A percentile compares a stretch with the other conserved stretches of the same genome.
phyloP scores from a whole-genome alignment of 139 green algal species.

The Chlorella vulgaris region DNA sequence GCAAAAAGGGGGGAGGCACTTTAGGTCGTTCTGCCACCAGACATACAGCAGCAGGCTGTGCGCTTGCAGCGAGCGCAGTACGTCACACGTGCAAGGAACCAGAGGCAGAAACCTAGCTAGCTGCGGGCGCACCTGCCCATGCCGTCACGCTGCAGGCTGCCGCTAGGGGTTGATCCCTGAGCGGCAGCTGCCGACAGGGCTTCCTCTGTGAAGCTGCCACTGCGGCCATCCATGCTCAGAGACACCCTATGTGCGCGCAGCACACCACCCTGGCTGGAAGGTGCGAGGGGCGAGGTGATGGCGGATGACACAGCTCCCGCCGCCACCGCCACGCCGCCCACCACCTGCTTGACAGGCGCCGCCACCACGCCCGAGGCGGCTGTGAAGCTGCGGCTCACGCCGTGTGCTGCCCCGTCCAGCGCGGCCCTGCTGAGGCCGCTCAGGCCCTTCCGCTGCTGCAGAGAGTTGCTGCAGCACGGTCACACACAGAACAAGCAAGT shows the following conservation, averaged over 20 bases:
- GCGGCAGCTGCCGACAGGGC: too few relatives aligned
- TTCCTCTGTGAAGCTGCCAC: background rate
- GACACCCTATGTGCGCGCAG: background rate
- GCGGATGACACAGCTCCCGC: too few relatives aligned
- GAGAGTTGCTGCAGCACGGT: background rate
- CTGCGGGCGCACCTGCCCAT: conserved; percentile 1
- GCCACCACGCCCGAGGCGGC: conserved; percentile 1
- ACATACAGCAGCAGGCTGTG: too few relatives aligned
- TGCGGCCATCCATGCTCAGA: background rate
- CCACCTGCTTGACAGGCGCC: conserved; percentile 11
- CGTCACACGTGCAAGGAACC: background rate
- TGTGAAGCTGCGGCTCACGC: conserved; percentile 11
- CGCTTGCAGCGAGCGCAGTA: too few relatives aligned
- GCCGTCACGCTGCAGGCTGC: background rate
- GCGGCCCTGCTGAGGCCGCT: conserved; percentile 17
- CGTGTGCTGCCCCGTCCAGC: background rate
- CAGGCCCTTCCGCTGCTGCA: background rate
- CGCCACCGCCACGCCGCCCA: too few relatives aligned
- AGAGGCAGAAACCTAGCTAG: too few relatives aligned
- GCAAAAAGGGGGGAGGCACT: too few relatives aligned
- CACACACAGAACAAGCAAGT: background rate
- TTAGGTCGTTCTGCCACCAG: too few relatives aligned
- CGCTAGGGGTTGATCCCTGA: too few relatives aligned
- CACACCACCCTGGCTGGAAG: too few relatives aligned
- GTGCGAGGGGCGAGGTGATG: background rate